Base-by-base conservation (phyloP, 228 moss, liverwort and hornwort species). In the Sphagnum fallax region DNA sequence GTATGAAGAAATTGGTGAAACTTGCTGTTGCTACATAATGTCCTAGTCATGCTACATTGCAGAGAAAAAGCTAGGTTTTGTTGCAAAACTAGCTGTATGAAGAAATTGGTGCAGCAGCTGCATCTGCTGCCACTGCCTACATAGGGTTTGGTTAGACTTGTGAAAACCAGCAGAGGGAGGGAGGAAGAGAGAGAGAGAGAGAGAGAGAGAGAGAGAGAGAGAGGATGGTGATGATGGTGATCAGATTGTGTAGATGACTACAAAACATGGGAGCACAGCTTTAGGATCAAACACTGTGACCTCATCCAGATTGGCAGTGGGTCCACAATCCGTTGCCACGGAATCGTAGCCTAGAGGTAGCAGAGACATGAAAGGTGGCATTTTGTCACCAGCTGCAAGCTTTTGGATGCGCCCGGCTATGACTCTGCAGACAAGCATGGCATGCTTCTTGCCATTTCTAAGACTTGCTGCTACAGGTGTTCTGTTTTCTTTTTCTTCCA, bases 381-480 rank as follows among this genome's bases (percentile, higher is more conserved):
- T 67, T 6, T 78, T 66, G 5, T 75, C 74, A 16, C 72, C 75
- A 16, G 73, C 73, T 53, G 87, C 82, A 10, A 79, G 77, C 64
- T 82, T 84, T 64, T 80, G 87, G 5, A 92, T 87, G 61, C 95
- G 73, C 8, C 95, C 92, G 0, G 95, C 95, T 15, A 95, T 95
- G 18, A 95, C 95, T 78, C 95, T 76, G 66, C 95, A 95, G 5
- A 95, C 89, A 11, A 95, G 85, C 95, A 92, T 95, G 4, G 92
- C 95, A 4, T 92, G 80, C 32, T 32, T 32, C 32, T 32, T 32
- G 32, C 32, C 32, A 32, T 32, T 2, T 32, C 32, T 32, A 32
- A 32, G 32, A 32, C 32, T 32, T 32, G 32, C 32, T 32, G 32
- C 32, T 32, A 32, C 32, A 32, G 32, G 32, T 32, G 32, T 32